phyloP scores from a whole-genome alignment of 2,329 filamentous ascomycete genomes.

The Trichoderma brevicompactum region DNA sequence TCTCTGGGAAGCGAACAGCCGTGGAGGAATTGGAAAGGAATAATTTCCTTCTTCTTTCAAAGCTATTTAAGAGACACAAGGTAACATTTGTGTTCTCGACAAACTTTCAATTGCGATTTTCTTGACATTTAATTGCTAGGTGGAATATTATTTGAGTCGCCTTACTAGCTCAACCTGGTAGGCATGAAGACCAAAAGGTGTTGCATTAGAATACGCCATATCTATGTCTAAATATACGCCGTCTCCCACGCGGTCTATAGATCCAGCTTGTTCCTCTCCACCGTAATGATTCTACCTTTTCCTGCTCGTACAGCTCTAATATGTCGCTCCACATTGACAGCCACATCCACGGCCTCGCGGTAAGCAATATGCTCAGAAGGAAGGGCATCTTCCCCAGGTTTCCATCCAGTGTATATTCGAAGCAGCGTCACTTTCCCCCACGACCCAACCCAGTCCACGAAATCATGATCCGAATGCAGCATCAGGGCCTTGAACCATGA shows the following conservation, averaged over 20 bases:
- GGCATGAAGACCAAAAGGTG: not conserved
- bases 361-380: conserved; percentile 42
- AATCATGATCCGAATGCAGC: conserved; percentile 48
- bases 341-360: conserved; percentile 45
- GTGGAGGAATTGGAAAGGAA: not conserved
- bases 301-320: conserved; percentile 53
- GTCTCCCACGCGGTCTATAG: not conserved
- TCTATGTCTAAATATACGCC: not conserved
- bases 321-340: conserved; percentile 52
- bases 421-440: conserved; percentile 59
- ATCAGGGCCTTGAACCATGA: conserved; percentile 59
- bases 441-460: conserved; percentile 57
- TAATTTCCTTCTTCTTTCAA: no score
- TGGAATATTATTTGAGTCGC: no score
- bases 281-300: conserved; percentile 53
- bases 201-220: not conserved
- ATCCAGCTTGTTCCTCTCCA: conserved; percentile 48
- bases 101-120: no score
- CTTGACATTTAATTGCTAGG: no score
- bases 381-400: conserved; percentile 41
- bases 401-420: conserved; percentile 52
- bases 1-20: conserved; percentile 39
- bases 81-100: not conserved
- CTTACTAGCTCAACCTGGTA: conserved; percentile 11
- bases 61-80: not conserved